phyloP scores from a whole-genome alignment of 176 grass and related monocot species.

The Cocos nucifera region DNA sequence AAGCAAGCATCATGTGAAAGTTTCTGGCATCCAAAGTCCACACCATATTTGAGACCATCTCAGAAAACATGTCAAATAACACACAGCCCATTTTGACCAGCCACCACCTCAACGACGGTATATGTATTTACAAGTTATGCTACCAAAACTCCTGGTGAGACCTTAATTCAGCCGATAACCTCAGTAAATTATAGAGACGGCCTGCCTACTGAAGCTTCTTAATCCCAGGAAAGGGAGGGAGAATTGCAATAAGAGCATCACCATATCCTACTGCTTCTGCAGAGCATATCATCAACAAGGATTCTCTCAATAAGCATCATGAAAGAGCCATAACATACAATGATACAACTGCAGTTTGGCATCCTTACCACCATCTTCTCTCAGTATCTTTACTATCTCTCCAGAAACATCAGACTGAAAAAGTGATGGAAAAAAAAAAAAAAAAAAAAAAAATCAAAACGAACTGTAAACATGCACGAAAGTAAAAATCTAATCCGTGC shows the following conservation, averaged over 20 bases:
- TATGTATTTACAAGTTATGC: not conserved
- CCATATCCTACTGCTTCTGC: constrained; percentile 22
- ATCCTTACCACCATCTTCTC: constrained; percentile 16
- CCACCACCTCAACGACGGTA: too few relatives aligned
- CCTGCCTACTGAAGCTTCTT: constrained; percentile 8
- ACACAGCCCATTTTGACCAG: too few relatives aligned
- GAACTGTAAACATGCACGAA: not conserved
- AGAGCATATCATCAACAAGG: not conserved
- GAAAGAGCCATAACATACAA: not conserved
- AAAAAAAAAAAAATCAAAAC: not conserved
- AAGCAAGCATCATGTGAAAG: too few relatives aligned
- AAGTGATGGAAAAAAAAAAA: not conserved
- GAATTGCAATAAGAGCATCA: constrained; percentile 15
- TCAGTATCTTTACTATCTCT: constrained; percentile 20
- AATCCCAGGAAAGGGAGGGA: constrained; percentile 19
- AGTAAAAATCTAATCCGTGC: too few relatives aligned
- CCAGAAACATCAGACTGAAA: constrained; percentile 18
- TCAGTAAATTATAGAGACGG: not conserved
- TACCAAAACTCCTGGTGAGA: not conserved
- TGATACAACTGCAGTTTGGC: not conserved
- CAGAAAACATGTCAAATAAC: too few relatives aligned
- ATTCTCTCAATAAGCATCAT: not conserved
- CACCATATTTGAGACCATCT: too few relatives aligned
- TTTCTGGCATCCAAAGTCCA: too few relatives aligned
- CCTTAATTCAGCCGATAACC: too few relatives aligned